Evolutionary conservation across 495 filamentous ascomycete genomes (phyloP), one percentile per base, ranked within the genome.

Genomic region (Penicillium cosmopolitanum): DNA sequence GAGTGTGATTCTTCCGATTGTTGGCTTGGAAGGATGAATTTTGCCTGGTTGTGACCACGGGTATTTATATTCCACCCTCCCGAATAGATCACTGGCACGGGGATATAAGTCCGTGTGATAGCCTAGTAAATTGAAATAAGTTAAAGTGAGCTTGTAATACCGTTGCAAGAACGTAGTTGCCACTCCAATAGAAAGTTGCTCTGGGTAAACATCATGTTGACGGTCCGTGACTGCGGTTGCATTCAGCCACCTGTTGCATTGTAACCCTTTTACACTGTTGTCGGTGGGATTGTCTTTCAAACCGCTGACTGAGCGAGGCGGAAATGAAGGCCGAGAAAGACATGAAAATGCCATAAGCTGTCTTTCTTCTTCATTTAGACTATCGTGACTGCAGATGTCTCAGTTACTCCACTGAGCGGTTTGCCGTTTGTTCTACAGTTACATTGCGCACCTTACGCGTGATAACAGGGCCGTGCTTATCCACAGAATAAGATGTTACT

Each of bases 361-460:
- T 38, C 12, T 10, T 13, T 2, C 10, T 6, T 36, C 4, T 40
- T 21, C 11, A 19, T 48, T 34, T 51, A 19, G 42, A 44, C 1
- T 3, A 28, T 16, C 3, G 33, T 46, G 47, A 46, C 34, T 57
- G 36, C 43, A 60, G 53, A 50, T 65, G 62, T 63, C 59, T 68
- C 59, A 31, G 56, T 18, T 51, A 48, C 44, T 48, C 42, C 44
- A 46, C 21, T 18, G 31, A 51, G 21, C 40, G 11, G 23, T n/a
- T 31, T 42, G 15, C 23, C 10, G 21, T 40, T 23, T 57, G 62
- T 53, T 65, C 19, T 46, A 62, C 56, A 40, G 65, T 68, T 68
- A 68, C 65, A 65, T 65, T 48, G 51, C 31, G 4, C n/a, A 7
- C 35, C 48, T 34, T 23, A 55, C 43, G 10, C 8, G 10, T 31